Base-by-base conservation (phyloP, 2,329 filamentous ascomycete species). In the Capronia epimyces region DNA sequence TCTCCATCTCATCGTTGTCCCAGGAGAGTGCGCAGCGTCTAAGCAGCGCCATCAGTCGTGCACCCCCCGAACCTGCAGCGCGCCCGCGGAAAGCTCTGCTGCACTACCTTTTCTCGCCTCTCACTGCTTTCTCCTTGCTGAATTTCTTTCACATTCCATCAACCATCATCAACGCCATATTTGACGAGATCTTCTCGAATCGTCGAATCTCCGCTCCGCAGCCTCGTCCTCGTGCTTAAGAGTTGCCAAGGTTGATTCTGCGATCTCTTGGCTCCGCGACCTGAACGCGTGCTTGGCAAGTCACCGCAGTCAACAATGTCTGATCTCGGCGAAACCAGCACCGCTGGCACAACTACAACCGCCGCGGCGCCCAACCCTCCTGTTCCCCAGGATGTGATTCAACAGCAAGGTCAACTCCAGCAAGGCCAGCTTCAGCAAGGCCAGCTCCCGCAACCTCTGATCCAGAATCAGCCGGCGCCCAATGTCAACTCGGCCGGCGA, bases 401-500 rank as follows among this genome's bases (percentile, higher is more conserved):
- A 60, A 46, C 52, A 55, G 22, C 48, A 51, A 22, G 55, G 52
- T 43, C 57, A 58, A 41, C 41, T 52, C 24, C 49, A 36, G 43
- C 46, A 43, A 34, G 52, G 52, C 41, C 57, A 58, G 37, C 41
- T 52, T 31, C 49, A 36, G 43, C 46, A 43, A 34, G 52, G 52
- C 40, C 57, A 58, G 39, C 43, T 50, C 21, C 49, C 37, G 39
- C 46, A 43, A 27, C 49, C 48, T 16, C 27, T 50, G 47, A 29
- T 48, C 12, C 52, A 47, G 21, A 53, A 48, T 21, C 58, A 56
- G 25, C 48, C 59, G 37, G 56, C 56, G 3, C 57, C 60, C 5
- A 49, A 25, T 31, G 56, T 60, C 43, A 59, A 60, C 46, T 43
- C 56, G 51, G 44, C 57, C 21, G 60, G 64, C 25, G 71, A 73